Evolutionary conservation across 164 flowering plant genomes (phyloP), one percentile per base, ranked within the genome.

Genomic region (Cinnamomum micranthum): DNA sequence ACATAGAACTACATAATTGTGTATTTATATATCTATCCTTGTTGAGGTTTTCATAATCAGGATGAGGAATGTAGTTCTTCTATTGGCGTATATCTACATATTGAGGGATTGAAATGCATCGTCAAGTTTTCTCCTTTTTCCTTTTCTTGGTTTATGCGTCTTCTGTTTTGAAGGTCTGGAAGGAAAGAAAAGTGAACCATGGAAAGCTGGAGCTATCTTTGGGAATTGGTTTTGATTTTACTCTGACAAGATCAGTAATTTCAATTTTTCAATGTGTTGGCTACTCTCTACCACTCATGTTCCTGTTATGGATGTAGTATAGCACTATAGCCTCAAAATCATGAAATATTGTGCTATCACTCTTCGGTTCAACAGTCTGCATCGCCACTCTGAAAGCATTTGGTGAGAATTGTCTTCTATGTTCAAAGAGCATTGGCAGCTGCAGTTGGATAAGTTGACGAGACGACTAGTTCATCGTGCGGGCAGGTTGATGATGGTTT

Each of bases 151-250:
- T 69, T 22, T 69, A 23, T 69, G 3, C 55, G 11, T 69, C 71
- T 69, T 69, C 13, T 41, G 20, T 69, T 69, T 25, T 69, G 55
- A 69, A 68, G 27, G 28, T 64, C 67, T 69, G 24, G 12, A 52
- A 69, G 51, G 9, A 41, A 19, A 69, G 55, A 69, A 10, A 31
- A 17, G 35, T 25, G 33, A 17, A 19, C 41, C 28, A 14, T 6
- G 69, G 28, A 11, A 67, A 67, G 47, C 47, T 67, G 69, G 47
- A 28, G 47, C 69, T 11, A 28, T 22, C 23, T 15, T 27, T 20
- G n/a, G 17, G 20, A 6, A 15, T 20, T 15, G 60, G 17, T 15
- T 3, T 55, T 55, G 17, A 55, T 55, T 20, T 6, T 1, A 15
- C n/a, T 52, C n/a, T 55, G 20, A 55, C 5, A 20, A 12, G 60